Base-by-base conservation (phyloP, 1,139 yeast species). In the Kazachstania sp. region DNA sequence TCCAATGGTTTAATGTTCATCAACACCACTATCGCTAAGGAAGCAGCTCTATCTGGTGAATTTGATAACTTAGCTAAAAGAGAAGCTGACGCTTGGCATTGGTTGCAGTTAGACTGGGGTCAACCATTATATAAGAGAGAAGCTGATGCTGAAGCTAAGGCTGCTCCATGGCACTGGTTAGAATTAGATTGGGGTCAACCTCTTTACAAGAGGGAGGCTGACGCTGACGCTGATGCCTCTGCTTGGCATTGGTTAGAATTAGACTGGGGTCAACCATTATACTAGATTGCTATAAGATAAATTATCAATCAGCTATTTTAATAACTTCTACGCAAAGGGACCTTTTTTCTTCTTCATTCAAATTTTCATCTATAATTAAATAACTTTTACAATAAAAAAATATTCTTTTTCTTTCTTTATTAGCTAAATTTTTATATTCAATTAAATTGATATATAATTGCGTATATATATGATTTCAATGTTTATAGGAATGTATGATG, bases 81-180 rank as follows among this genome's bases (percentile, higher is more conserved):
- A 46, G 46, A 43, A 28, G 45, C 48, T 20, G 36, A 41, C 23
- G 55, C 54, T 19, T 55, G 59, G 59, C 50, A 49, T 37, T 55
- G 59, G 55, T 42, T 54, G 41, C 29, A 44, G 4, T 28, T 52
- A 5, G 40, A 36, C 11, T 39, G 46, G 28, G 55, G 55, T 37
- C 54, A 53, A 46, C 54, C 55, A 38, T 19, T 52, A 16, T 51
- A 51, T 44, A 58, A 56, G 50, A 57, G 62, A 53, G 59, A 56
- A 20, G 62, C 62, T 29, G 52, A 51, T 19, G 58, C 61, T 32
- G 56, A 51, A 26, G 56, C 55, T 26, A 52, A 50, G n/a, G 57
- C 61, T 32, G 54, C 50, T 26, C 54, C 55, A 29, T 55, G 59
- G 59, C 49, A 49, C 37, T 54, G 59, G 55, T 40, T 53, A 42